Base-by-base conservation (phyloP, 257 asterid species). In the Rehmannia glutinosa region DNA sequence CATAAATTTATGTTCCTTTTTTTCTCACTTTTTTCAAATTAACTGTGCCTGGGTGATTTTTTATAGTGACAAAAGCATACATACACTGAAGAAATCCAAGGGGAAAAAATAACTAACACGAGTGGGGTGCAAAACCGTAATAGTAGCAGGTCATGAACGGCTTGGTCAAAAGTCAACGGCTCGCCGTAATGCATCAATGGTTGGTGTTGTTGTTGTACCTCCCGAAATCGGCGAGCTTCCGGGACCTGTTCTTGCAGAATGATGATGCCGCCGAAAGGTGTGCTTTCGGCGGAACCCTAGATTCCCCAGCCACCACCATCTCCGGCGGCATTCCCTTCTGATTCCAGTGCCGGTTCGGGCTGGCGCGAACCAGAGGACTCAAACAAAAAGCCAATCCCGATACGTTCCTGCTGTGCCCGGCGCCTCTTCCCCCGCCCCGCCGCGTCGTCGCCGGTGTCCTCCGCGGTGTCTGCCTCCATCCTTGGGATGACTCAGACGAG, bases 141-240 rank as follows among this genome's bases (percentile, higher is more conserved):
- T 72, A 73, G 17, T 10, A 41, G 8, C 21, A 21, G 43, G 75
- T 17, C 80, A 33, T 32, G 24, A 47, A 11, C 54, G 64, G 59
- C 12, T 30, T 4, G 73, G 89, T 82, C 87, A 77, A 72, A 70
- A 30, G 73, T 83, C 86, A 80, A 78, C 78, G 77, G n/a, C 6
- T 33, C 73, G 54, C 33, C 65, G 47, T 20, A 2, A 42, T 47
- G 62, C 51, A 62, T 84, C 79, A 87, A 63, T 77, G 95, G 79
- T 78, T 80, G 71, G 65, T 65, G 43, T 80, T 74, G 66, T 70
- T 68, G 61, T 76, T 80, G 79, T 77, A 68, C 84, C 91, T 80
- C 46, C 98, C 96, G 33, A 89, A 84, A 61, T 92, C 96, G 11
- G 95, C 96, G 32, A 92, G 95, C 79, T 92, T 92, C 57, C 95